These are phyloP conservation scores for Orbilia blumenaviensis DNA, from an alignment of 2,329 filamentous ascomycete genomes.

Conservation along the genomic window DNA sequence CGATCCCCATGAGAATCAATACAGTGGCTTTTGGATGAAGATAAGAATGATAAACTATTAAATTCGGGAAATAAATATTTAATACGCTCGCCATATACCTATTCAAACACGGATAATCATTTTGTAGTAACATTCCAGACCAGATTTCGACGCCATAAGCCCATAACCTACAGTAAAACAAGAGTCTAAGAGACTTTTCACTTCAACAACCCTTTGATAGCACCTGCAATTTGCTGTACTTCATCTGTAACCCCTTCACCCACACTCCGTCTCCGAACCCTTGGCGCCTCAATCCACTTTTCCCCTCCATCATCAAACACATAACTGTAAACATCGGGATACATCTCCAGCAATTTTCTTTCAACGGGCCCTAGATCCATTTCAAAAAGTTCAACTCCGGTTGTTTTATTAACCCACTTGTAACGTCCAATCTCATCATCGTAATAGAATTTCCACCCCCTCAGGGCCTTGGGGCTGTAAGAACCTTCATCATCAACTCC, in stretches of 20 bases:
- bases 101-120: too few species aligned
- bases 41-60: too few species aligned
- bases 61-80: too few species aligned
- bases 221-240: constrained; percentile 28
- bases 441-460: constrained; percentile 29
- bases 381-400: constrained; percentile 25
- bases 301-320: constrained; percentile 28
- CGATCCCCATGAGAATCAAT: too few species aligned
- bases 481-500: constrained; percentile 40
- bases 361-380: constrained; percentile 42
- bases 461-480: constrained; percentile 26
- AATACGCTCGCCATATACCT: too few species aligned
- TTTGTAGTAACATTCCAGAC: too few species aligned
- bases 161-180: background rate
- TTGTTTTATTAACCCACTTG: constrained; percentile 42
- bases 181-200: background rate
- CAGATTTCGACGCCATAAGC: background rate
- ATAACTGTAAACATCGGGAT: constrained; percentile 43
- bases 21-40: too few species aligned
- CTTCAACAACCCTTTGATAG: constrained; percentile 39
- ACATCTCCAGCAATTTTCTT: constrained; percentile 27
- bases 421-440: constrained; percentile 27
- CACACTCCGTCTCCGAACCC: constrained; percentile 8
- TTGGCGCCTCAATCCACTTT: constrained; percentile 4
- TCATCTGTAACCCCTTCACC: constrained; percentile 17